A percentile compares a stretch with the other conserved stretches of the same genome.
These are phyloP conservation scores for Colletotrichum higginsianum DNA, from an alignment of 2,329 filamentous ascomycete species.

Conservation along the genomic window DNA sequence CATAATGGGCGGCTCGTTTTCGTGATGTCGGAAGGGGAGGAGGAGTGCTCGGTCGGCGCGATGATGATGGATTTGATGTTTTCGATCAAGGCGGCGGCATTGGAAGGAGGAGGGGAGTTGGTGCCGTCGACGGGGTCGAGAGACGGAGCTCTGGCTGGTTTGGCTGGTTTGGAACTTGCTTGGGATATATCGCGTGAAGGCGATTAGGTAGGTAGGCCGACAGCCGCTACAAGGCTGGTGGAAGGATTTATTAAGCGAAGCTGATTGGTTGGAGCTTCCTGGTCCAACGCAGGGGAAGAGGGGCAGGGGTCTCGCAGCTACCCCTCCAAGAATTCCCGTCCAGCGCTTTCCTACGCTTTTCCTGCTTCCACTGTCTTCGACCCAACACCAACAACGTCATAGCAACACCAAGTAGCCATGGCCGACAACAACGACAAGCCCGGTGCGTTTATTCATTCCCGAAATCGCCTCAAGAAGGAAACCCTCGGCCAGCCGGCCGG, in stretches of 20 bases:
- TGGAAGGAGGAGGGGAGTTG: background rate
- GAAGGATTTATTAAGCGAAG: conserved; percentile 15
- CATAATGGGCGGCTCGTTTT: conserved; percentile 12
- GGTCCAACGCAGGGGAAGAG: conserved; percentile 3
- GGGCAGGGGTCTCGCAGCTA: conserved; percentile 36
- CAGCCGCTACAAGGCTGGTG: conserved; percentile 27
- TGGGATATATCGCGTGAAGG: background rate
- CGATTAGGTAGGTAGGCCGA: background rate
- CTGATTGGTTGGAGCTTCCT: conserved; percentile 39
- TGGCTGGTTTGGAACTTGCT: background rate
- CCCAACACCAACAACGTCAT: conserved; percentile 21
- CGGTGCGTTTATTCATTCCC: background rate
- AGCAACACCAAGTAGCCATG: conserved; percentile 50
- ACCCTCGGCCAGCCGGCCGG: background rate
- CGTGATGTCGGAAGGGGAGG: background rate
- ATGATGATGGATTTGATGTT: background rate
- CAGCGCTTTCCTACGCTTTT: conserved; percentile 22
- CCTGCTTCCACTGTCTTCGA: conserved; percentile 45
- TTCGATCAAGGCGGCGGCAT: conserved; percentile 16
- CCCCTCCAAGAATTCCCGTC: conserved; percentile 44
- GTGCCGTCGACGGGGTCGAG: background rate
- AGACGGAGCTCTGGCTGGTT: background rate
- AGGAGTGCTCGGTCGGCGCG: background rate
- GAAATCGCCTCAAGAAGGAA: no score
- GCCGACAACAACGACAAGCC: conserved; percentile 62